Evolutionary conservation across 148 eudicot species (phyloP).

Genomic region (Chenopodium album): DNA sequence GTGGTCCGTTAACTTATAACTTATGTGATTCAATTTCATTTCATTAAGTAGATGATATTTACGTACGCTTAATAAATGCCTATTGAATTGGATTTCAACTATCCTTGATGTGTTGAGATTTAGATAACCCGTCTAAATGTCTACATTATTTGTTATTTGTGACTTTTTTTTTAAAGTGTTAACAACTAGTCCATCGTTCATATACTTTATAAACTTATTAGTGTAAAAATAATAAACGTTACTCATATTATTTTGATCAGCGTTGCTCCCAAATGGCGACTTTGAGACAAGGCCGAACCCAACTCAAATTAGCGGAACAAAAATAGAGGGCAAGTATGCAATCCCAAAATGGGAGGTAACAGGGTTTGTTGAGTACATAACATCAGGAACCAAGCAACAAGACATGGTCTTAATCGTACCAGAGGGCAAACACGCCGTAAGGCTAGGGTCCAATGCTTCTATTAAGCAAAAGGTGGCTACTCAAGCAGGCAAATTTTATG

Average conservation of each 20-base stretch:
- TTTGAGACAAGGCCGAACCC: conserved; percentile 43
- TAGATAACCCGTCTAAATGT: too few relatives aligned
- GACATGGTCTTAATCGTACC: conserved; percentile 52
- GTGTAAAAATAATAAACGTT: not conserved
- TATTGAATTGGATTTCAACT: too few relatives aligned
- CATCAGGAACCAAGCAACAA: conserved; percentile 39
- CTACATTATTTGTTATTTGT: too few relatives aligned
- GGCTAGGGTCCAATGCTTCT: conserved; percentile 44
- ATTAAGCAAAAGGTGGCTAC: conserved; percentile 41
- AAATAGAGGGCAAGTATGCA: conserved; percentile 31
- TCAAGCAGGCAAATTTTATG: conserved; percentile 33
- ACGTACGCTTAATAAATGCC: too few relatives aligned
- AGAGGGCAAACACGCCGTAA: conserved; percentile 39
- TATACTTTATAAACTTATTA: too few relatives aligned
- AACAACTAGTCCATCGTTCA: too few relatives aligned
- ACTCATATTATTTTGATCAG: conserved; percentile 8
- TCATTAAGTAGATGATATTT: too few relatives aligned
- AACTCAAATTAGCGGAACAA: conserved; percentile 39
- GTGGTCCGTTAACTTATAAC: not conserved
- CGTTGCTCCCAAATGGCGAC: conserved; percentile 45
- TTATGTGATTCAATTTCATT: too few relatives aligned
- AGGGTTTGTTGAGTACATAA: conserved; percentile 46
- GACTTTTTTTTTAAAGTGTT: too few relatives aligned
- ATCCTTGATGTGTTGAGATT: too few relatives aligned
- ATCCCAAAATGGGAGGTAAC: conserved; percentile 37